A percentile compares a stretch with the other conserved stretches of the same genome.
These are phyloP conservation scores for Xylaria sp. DNA, from an alignment of 2,329 filamentous ascomycete species.

Conservation along the genomic window DNA sequence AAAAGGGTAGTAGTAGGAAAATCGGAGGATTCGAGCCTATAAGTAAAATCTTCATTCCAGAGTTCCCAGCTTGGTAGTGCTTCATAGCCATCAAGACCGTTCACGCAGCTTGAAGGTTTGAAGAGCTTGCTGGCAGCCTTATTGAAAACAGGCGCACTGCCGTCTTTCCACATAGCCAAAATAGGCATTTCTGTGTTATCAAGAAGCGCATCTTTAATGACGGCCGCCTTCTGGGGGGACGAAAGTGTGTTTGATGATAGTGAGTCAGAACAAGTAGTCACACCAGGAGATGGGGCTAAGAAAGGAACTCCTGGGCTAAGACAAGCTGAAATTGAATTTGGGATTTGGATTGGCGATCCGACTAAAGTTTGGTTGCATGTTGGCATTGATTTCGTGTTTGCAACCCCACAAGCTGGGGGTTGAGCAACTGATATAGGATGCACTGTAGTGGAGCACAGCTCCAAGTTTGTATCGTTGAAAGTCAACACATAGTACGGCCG, in stretches of 20 bases:
- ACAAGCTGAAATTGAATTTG: not conserved
- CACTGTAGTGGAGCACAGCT: not conserved
- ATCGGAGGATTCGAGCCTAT: not conserved
- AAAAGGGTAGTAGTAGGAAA: not conserved
- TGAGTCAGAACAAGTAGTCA: too few species aligned
- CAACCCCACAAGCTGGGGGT: too few species aligned
- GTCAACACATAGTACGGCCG: conserved; percentile 7
- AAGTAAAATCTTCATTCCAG: conserved; percentile 8
- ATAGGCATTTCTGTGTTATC: conserved; percentile 13
- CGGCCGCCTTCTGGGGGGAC: not conserved
- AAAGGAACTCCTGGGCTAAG: not conserved
- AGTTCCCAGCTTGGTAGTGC: not conserved
- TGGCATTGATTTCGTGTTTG: not conserved
- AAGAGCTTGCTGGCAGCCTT: not conserved
- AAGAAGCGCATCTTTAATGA: conserved; percentile 8
- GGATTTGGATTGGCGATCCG: not conserved
- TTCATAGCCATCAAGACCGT: not conserved
- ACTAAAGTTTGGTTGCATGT: not conserved
- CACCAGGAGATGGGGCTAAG: not conserved
- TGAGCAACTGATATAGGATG: too few species aligned
- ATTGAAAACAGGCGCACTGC: not conserved
- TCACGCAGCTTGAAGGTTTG: not conserved
- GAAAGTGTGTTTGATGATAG: too few species aligned
- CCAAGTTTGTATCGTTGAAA: not conserved
- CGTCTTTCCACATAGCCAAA: conserved; percentile 11